Conservation (phyloP, 371 early-diverging fungal species). For the Haplosporangium sp. region DNA sequence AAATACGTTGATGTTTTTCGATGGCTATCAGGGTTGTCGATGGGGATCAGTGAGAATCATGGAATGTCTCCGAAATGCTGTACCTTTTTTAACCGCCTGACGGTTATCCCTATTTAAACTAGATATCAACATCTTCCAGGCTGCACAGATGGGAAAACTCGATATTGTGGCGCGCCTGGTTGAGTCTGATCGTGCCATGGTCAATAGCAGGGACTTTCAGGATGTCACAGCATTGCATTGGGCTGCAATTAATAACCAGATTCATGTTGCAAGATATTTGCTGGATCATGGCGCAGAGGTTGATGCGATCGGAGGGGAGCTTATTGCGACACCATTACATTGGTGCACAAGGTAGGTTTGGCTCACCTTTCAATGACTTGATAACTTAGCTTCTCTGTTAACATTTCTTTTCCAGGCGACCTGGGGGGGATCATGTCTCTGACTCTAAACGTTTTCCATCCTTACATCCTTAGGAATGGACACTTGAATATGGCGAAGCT, state of each 20-base stretch:
- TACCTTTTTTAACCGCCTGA: background rate
- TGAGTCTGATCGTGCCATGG: constrained; percentile 60
- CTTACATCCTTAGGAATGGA: constrained; percentile 64
- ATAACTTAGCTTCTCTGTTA: no score
- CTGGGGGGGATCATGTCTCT: background rate
- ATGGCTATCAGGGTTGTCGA: background rate
- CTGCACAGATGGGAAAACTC: constrained; percentile 77
- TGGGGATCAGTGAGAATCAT: background rate
- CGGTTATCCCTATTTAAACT: constrained; percentile 16
- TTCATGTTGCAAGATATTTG: constrained; percentile 79
- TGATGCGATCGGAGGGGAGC: constrained; percentile 81
- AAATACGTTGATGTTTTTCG: no score
- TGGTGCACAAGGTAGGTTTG: constrained; percentile 81
- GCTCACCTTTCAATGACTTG: background rate
- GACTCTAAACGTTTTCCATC: constrained; percentile 1
- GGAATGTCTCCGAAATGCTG: background rate
- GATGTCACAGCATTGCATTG: constrained; percentile 84
- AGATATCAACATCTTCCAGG: constrained; percentile 69
- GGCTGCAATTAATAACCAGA: constrained; percentile 82
- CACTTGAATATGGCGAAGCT: constrained; percentile 79
- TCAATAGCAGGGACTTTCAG: constrained; percentile 69
- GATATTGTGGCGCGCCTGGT: constrained; percentile 62
- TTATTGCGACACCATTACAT: constrained; percentile 88
- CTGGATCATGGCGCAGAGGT: constrained; percentile 85
- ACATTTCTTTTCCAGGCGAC: background rate